Base-by-base conservation (phyloP, 2,329 filamentous ascomycete genomes). In the Ceratocystis papillata region DNA sequence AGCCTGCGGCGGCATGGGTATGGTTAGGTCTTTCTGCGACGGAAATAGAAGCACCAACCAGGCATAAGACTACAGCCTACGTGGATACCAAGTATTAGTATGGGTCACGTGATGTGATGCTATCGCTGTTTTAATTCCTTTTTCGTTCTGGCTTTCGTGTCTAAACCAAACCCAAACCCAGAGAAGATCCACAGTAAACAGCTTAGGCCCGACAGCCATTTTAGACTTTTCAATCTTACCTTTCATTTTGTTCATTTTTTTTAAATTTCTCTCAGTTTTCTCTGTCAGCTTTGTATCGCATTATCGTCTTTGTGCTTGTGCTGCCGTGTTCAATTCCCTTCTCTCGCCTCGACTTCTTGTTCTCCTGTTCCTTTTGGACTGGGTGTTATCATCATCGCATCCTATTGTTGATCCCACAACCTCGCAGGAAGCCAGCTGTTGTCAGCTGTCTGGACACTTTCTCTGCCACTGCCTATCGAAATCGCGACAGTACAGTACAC, bases 111-210 rank as follows among this genome's bases (percentile, higher is more conserved):
- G 61, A 48, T 2, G 3, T 15, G 7, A 5, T n/a, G n/a, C 60
- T 46, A 65, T 28, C 12, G 33, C 10, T 65, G 55, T 30, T 28
- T 61, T 37, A 65, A 33, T 33, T 61, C 33, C 30, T 45, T 28
- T 61, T 61, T 61, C 22, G 41, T 65, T 61, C 20, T 65, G 53
- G 64, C 55, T 41, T 48, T 65, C 64, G 64, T 65, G 64, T 61
- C 41, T 60, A 25, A 4, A 41, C 37, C 10, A 41, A 41, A 12
- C 33, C 28, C 50, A 8, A 55, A 61, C 28, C 22, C 15, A 48
- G 25, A 15, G 20, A 46, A 50, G n/a, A 28, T 4, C 45, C 17
- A 64, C 30, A 33, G 30, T 8, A 50, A 28, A 30, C 12, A 63
- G 48, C 28, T 37, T 45, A 17, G 10, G 22, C 46, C 6, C 15